phyloP scores from a whole-genome alignment of 163 green algal species.

The Prototheca wickerhamii region DNA sequence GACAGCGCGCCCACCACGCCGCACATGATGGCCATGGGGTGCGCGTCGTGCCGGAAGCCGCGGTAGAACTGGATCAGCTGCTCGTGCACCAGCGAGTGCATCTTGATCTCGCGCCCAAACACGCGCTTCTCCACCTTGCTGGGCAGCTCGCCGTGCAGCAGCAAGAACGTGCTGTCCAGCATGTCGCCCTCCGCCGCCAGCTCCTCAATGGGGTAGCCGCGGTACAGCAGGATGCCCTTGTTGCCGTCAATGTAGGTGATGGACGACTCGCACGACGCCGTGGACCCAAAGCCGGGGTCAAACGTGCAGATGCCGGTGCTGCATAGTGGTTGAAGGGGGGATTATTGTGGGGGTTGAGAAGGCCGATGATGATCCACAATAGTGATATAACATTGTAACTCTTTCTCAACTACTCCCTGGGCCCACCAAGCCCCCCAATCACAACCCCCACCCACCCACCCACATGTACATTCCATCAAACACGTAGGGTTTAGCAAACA shows the following conservation, averaged over 20 bases:
- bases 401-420: no score
- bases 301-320: slow-evolving; percentile 62
- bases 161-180: slow-evolving; percentile 47
- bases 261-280: slow-evolving; percentile 51
- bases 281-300: slow-evolving; percentile 59
- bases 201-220: slow-evolving; percentile 58
- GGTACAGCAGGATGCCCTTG: slow-evolving; percentile 70
- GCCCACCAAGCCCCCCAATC: background rate
- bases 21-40: slow-evolving; percentile 70
- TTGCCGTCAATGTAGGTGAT: slow-evolving; percentile 82
- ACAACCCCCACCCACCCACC: background rate
- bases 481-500: no score
- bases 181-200: slow-evolving; percentile 54
- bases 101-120: slow-evolving; percentile 47
- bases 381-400: no score
- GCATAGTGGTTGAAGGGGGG: background rate
- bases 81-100: slow-evolving; percentile 60
- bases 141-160: slow-evolving; percentile 61
- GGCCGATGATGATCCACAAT: no score
- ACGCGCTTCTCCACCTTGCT: slow-evolving; percentile 29
- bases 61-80: slow-evolving; percentile 58
- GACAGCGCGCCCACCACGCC: slow-evolving; percentile 50
- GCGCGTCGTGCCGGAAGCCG: slow-evolving; percentile 60
- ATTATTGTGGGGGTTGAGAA: background rate
- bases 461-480: no score